Conservation (phyloP, 148 eudicot species). For the Chenopodium quinoa region DNA sequence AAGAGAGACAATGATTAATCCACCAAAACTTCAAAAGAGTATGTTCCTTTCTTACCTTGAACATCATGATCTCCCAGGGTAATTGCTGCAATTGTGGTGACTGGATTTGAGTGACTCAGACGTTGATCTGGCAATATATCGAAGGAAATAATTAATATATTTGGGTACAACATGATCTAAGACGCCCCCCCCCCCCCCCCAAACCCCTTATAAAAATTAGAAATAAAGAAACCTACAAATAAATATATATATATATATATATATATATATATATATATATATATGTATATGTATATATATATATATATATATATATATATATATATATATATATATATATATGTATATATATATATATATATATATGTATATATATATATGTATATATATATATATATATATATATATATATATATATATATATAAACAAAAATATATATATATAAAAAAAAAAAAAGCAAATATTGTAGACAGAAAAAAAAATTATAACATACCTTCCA, state of each 20-base stretch:
- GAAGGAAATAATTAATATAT: conserved; percentile 17
- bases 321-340: no score
- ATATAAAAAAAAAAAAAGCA: neutral
- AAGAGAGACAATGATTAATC: neutral
- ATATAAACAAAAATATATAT: no score
- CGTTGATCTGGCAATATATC: conserved; percentile 54
- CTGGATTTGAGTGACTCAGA: conserved; percentile 55
- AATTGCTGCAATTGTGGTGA: conserved; percentile 59
- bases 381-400: no score
- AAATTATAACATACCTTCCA: conserved; percentile 54
- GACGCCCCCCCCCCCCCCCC: neutral
- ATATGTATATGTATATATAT: no score
- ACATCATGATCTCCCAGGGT: conserved; percentile 32
- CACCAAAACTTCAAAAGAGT: neutral
- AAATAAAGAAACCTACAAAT: neutral
- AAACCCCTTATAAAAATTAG: neutral
- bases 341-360: no score
- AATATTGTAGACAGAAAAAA: neutral
- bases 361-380: neutral
- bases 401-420: no score
- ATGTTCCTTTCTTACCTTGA: conserved; percentile 44
- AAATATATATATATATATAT: neutral
- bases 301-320: no score
- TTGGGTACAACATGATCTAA: neutral
- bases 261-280: no score